Evolutionary conservation across 2,329 filamentous ascomycete genomes (phyloP), one percentile per base, ranked within the genome.

Genomic region (Coniochaeta sp.): DNA sequence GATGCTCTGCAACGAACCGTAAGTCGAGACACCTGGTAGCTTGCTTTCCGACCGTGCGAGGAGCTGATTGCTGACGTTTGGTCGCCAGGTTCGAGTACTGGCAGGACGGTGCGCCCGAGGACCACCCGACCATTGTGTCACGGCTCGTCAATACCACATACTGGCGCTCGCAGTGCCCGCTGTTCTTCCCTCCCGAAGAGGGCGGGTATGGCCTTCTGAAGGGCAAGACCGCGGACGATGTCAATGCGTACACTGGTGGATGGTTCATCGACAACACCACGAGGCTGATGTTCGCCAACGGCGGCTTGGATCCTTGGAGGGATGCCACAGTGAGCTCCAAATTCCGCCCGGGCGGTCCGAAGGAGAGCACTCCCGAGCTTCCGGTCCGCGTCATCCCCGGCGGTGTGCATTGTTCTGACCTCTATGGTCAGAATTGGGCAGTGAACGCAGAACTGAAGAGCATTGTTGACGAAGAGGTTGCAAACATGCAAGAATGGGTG

Each of bases 401-500:
- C 0, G 74, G 73, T 14, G 67, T 65, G 1, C 74, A 75, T 64
- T 73, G 72, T 65, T 73, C 71, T n/a, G 74, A 75, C 56, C 60
- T 73, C 57, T 70, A 72, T 30, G 68, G 66, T 0, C 63, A 64
- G 26, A 84, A 85, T 70, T 82, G 77, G 40, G 67, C 57, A 3
- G 76, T 71, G 24, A 85, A 86, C 66, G 73, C 69, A 0, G 80
- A 77, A 0, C 77, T 77, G 2, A 73, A 79, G 67, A 70, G 71
- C 22, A 77, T 84, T 1, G 77, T 83, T 47, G 74, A 84, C 64
- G 73, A 74, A 36, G 75, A 81, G 67, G 72, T 84, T 4, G 72
- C 72, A 17, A 77, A 81, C 69, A 77, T 86, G 61, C 77, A 75
- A 62, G 68, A 66, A 22, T 85, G 82, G 82, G 79, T 84, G 3